These are phyloP conservation scores for Xylaria intraflava DNA, from an alignment of 495 filamentous ascomycete species.

Conservation along the genomic window DNA sequence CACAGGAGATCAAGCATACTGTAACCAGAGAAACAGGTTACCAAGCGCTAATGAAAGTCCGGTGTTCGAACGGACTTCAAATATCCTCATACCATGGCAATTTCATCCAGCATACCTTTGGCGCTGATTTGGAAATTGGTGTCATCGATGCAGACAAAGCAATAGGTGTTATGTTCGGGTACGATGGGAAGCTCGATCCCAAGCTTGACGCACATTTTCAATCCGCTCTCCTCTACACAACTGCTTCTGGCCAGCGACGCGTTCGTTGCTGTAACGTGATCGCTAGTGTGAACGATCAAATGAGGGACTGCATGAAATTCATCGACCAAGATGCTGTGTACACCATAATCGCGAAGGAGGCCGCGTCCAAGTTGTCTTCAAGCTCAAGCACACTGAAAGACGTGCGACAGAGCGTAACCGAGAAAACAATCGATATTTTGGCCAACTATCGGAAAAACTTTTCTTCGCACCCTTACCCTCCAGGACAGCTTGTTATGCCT, in stretches of 20 bases:
- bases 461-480: constrained; percentile 69
- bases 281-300: constrained; percentile 79
- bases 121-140: constrained; percentile 92
- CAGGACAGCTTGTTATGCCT: constrained; percentile 88
- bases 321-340: constrained; percentile 93
- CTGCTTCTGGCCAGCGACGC: constrained; percentile 78
- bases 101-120: constrained; percentile 89
- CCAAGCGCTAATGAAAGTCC: constrained; percentile 96
- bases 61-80: constrained; percentile 94
- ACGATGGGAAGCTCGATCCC: constrained; percentile 93
- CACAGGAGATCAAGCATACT: constrained; percentile 76
- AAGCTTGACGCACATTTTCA: constrained; percentile 99
- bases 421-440: constrained; percentile 92
- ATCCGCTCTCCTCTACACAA: constrained; percentile 88
- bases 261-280: constrained; percentile 92
- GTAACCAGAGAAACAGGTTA: constrained; percentile 92
- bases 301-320: constrained; percentile 78
- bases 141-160: constrained; percentile 91
- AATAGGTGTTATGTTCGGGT: constrained; percentile 84
- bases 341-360: constrained; percentile 84
- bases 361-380: constrained; percentile 63
- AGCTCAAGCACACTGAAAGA: constrained; percentile 78
- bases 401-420: constrained; percentile 72
- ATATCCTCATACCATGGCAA: constrained; percentile 92
- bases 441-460: constrained; percentile 90